Evolutionary conservation across 148 eudicot species (phyloP).

Genomic region (Cornus florida): DNA sequence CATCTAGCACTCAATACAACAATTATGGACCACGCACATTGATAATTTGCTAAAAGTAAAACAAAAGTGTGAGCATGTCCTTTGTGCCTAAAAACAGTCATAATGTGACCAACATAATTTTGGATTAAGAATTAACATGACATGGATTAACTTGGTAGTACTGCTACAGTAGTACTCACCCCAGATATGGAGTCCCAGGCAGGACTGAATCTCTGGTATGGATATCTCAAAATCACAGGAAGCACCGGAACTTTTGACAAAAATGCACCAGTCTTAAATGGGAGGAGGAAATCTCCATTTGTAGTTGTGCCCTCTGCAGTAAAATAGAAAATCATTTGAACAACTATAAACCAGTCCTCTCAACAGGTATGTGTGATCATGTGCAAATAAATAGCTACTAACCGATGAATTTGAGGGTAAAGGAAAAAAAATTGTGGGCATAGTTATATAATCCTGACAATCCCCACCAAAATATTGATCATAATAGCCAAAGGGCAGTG

Average conservation of each 20-base stretch:
- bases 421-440: not conserved
- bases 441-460: not conserved
- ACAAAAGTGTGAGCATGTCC: not conserved
- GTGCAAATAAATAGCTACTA: conserved; percentile 2
- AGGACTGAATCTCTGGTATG: conserved; percentile 94
- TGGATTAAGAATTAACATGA: not conserved
- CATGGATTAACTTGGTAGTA: not conserved
- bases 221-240: conserved; percentile 91
- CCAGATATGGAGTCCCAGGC: conserved; percentile 99
- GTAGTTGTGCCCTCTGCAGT: conserved; percentile 95
- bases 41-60: not conserved
- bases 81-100: not conserved
- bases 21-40: not conserved
- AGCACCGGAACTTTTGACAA: conserved; percentile 85
- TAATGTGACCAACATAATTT: not conserved
- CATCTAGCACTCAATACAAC: no score
- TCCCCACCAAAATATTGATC: not conserved
- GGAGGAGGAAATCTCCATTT: conserved; percentile 90
- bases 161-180: conserved; percentile 50
- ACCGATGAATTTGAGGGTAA: conserved; percentile 5
- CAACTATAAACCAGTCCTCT: not conserved
- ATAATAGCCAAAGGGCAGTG: not conserved
- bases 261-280: conserved; percentile 96
- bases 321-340: not conserved
- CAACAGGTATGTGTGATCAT: not conserved